Evolutionary conservation across 2,329 filamentous ascomycete species (phyloP), one percentile per base, ranked within the genome.

Genomic region (Monosporascus sp.): DNA sequence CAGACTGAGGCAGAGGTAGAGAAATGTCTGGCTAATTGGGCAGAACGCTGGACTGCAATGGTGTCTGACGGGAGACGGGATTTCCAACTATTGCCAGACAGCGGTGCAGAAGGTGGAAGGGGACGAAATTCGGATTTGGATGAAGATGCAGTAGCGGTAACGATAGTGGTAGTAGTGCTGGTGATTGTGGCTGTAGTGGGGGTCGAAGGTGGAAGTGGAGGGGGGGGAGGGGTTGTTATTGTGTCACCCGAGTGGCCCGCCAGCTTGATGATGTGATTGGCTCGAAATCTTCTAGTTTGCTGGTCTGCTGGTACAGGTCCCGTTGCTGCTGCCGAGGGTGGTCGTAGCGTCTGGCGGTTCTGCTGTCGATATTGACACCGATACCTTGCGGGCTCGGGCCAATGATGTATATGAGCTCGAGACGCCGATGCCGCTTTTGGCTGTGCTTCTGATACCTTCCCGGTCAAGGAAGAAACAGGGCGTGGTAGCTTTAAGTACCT

Each of bases 1-100:
- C 66, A 62, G 37, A 60, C 58, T 38, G 65, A 60, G 48, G 69
- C 59, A 50, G 66, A 65, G 60, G 67, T 69, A 64, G 77, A 76
- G 54, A 83, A 68, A 62, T 83, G 80, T 56, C 77, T 75, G 68
- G 79, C 79, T 60, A 83, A 74, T 68, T 81, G 79, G 47, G 75
- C 72, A 56, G 78, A 78, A 59, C 79, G 74, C 60, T 66, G 74
- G 60, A 73, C 72, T 66, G 79, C 72, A 73, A 78, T 78, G 67
- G 70, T 75, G 67, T 44, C 60, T 52, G 48, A 44, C 49, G 44
- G 50, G 27, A 49, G 54, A 48, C 17, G 49, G 39, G 45, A 15
- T 41, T 38, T 50, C 50, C 46, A 51, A 47, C 51, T 58, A 50
- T 53, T 60, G 58, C 54, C 43, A 24, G 43, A 45, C 11, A 25